These are phyloP conservation scores for Fremontodendron californicum DNA, from an alignment of 345 rosid genomes.

Conservation along the genomic window DNA sequence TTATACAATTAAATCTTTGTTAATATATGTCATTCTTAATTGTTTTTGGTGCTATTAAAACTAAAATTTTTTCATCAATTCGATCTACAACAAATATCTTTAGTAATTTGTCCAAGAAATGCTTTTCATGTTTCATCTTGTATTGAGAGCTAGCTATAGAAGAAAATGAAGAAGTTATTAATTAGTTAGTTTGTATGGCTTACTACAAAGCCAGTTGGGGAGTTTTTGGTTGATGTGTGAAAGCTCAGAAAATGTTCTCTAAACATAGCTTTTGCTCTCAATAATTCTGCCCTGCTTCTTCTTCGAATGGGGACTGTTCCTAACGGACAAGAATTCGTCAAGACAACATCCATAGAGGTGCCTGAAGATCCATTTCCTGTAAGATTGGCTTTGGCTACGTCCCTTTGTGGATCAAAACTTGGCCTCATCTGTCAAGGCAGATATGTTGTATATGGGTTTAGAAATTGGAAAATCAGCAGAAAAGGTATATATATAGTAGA, in stretches of 20 bases:
- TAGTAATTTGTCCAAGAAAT: too few relatives aligned
- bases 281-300: constrained; percentile 9
- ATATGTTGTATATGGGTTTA: not conserved
- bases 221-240: not conserved
- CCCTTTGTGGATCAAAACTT: constrained; percentile 1
- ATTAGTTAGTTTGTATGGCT: not conserved
- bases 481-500: too few relatives aligned
- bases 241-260: not conserved
- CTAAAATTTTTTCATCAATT: too few relatives aligned
- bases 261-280: constrained; percentile 1
- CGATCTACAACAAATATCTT: too few relatives aligned
- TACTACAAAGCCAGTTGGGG: not conserved
- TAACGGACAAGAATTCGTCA: constrained; percentile 9
- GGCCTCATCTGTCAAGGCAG: constrained; percentile 7
- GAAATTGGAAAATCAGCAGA: not conserved
- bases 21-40: not conserved
- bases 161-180: too few relatives aligned
- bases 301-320: constrained; percentile 23
- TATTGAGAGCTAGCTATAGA: too few relatives aligned
- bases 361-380: not conserved
- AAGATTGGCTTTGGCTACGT: not conserved
- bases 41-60: not conserved
- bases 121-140: not conserved
- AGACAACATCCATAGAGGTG: not conserved
- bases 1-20: not conserved